A percentile compares a stretch with the other conserved stretches of the same genome.
These are phyloP conservation scores for Periconia digitata DNA, from an alignment of 2,329 filamentous ascomycete species.

Conservation along the genomic window DNA sequence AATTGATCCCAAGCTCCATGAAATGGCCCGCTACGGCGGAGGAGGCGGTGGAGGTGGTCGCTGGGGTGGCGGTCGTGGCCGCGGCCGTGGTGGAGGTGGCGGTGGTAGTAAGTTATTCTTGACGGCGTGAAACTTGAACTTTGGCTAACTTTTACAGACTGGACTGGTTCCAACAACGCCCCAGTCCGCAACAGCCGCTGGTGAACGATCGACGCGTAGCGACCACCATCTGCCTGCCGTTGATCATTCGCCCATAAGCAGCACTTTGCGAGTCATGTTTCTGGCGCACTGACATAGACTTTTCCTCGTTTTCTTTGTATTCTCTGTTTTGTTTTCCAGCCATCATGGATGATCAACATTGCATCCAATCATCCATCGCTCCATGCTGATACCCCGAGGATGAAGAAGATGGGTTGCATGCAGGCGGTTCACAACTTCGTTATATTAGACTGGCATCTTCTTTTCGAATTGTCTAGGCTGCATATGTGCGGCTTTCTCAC, in stretches of 20 bases:
- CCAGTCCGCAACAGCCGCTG: slow-evolving; percentile 46
- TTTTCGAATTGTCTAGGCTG: not conserved
- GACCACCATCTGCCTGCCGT: slow-evolving; percentile 5
- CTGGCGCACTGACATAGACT: slow-evolving; percentile 30
- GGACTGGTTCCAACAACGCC: slow-evolving; percentile 43
- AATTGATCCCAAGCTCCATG: slow-evolving; percentile 90
- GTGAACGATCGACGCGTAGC: slow-evolving; percentile 25
- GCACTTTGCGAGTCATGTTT: slow-evolving; percentile 5
- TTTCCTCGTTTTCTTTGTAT: slow-evolving; percentile 11
- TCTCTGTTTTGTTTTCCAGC: slow-evolving; percentile 8
- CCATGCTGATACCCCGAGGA: slow-evolving; percentile 36
- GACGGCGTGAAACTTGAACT: not conserved
- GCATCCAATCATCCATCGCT: slow-evolving; percentile 10
- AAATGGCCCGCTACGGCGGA: slow-evolving; percentile 93
- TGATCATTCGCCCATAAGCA: slow-evolving; percentile 11
- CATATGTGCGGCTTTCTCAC: not conserved
- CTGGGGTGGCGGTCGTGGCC: slow-evolving; percentile 68
- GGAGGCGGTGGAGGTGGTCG: slow-evolving; percentile 74
- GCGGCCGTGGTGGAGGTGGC: slow-evolving; percentile 60
- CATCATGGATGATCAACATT: not conserved
- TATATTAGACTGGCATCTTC: slow-evolving; percentile 34
- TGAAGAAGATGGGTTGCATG: slow-evolving; percentile 20
- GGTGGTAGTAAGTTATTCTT: slow-evolving; percentile 42
- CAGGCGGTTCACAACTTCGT: slow-evolving; percentile 6
- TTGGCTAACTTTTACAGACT: slow-evolving; percentile 30